These are phyloP conservation scores for Escovopsis sp. DNA, from an alignment of 2,329 filamentous ascomycete genomes.

Conservation along the genomic window DNA sequence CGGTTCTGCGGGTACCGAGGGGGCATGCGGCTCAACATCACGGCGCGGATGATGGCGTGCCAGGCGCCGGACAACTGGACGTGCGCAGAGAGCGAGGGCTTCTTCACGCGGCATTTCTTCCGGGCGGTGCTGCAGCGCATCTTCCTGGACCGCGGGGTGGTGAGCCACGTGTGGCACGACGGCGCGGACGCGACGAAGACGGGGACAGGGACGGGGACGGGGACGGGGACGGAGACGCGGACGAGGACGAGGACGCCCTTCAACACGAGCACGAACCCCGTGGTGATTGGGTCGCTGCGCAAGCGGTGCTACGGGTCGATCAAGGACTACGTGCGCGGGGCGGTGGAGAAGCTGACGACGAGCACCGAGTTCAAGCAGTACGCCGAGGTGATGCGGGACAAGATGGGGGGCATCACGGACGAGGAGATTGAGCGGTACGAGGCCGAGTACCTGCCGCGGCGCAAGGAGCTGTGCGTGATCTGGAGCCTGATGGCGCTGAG, in stretches of 20 bases:
- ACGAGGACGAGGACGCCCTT: constrained; percentile 19
- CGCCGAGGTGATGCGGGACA: constrained; percentile 45
- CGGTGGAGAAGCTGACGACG: constrained; percentile 56
- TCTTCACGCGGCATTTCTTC: constrained; percentile 90
- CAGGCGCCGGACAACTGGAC: constrained; percentile 94
- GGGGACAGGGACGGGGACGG: constrained; percentile 12
- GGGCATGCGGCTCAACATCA: constrained; percentile 72
- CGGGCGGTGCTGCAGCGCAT: constrained; percentile 81
- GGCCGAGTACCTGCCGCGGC: constrained; percentile 43
- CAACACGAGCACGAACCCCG: constrained; percentile 52
- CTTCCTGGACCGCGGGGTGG: constrained; percentile 72
- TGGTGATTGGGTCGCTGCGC: constrained; percentile 73
- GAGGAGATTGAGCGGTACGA: constrained; percentile 64
- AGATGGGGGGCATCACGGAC: constrained; percentile 56
- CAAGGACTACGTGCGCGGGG: constrained; percentile 62
- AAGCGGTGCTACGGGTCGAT: constrained; percentile 71
- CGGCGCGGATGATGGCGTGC: constrained; percentile 93
- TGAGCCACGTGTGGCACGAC: constrained; percentile 42
- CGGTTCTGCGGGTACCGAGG: constrained; percentile 43
- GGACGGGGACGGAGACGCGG: constrained; percentile 11
- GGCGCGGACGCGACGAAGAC: constrained; percentile 1
- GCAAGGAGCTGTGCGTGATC: constrained; percentile 70
- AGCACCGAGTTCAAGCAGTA: constrained; percentile 42
- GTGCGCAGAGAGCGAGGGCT: constrained; percentile 60
- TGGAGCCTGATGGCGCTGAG: constrained; percentile 97